Percentiles rank a stretch among this genome's conserved stretches.
Conservation (phyloP, 169 alveolate species). For the Eimeria tenella region DNA sequence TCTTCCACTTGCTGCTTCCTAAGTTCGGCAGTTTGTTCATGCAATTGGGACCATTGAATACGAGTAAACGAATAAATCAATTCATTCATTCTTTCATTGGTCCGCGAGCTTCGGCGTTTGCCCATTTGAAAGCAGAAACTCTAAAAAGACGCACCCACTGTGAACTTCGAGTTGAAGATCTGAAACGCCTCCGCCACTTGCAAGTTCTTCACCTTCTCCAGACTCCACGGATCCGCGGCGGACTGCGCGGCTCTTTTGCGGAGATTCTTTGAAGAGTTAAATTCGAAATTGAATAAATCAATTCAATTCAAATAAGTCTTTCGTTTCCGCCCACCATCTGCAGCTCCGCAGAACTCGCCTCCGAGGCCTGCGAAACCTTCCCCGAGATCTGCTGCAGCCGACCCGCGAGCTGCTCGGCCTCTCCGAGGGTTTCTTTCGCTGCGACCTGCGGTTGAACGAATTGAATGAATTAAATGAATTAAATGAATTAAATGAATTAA, state of each 20-base stretch:
- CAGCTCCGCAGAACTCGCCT: not conserved
- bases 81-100: too few relatives aligned
- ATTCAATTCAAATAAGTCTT: too few relatives aligned
- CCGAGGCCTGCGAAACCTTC: not conserved
- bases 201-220: constrained; percentile 1
- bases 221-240: constrained; percentile 63
- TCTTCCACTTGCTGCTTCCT: constrained; percentile 79
- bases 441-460: not conserved
- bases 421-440: not conserved
- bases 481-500: too few relatives aligned
- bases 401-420: not conserved
- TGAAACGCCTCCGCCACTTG: constrained; percentile 61
- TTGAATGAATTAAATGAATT: not conserved
- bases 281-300: too few relatives aligned
- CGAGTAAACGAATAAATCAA: too few relatives aligned
- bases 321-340: not conserved
- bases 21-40: too few relatives aligned
- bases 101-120: too few relatives aligned
- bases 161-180: constrained; percentile 3
- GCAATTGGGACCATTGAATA: too few relatives aligned
- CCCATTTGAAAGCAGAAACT: too few relatives aligned
- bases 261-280: constrained; percentile 67
- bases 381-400: not conserved
- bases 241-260: constrained; percentile 62
- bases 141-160: too few relatives aligned